Base-by-base conservation (phyloP, 768 basidiomycete genomes). In the Boletus pseudo-olivaceus region DNA sequence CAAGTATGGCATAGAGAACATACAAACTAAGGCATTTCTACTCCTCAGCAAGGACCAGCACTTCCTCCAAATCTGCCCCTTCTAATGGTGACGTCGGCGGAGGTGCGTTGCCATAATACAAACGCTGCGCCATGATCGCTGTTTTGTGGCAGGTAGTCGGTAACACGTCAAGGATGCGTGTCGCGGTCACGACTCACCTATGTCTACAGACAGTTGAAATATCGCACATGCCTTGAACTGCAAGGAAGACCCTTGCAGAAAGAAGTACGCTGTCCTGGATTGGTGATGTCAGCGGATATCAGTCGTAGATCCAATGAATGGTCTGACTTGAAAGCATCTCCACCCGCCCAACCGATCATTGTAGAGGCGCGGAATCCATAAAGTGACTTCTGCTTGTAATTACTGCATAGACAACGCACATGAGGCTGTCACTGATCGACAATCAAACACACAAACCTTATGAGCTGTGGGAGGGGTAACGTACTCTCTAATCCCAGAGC, bases 331-430 rank as follows among this genome's bases (percentile, higher is more conserved):
- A 90, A 93, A 17, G 82, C 70, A 70, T 93, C 91, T 58, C 91
- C 91, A 54, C 87, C 89, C 43, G 82, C 73, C 91, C 91, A 93
- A 30, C 91, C 91, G 34, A 91, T 64, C 46, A 93, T 70, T 3
- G 91, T 93, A 7, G 90, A 89, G 70, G 82, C 79, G 33, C 90
- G 82, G 72, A 93, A 93, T 34, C 91, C 91, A 70, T 91, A 91
- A 44, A 93, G 68, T 2, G 91, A 91, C 39, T 81, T 81, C 62
- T 84, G 87, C 49, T 82, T 83, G 67, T 85, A 87, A 62, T 93
- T 93, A 64, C 91, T 93, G 63, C 29, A 50, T 55, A 34, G 40
- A 53, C 45, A 53, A 37, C 15, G 45, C 26, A 50, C 58, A 62
- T 68, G 57, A 70, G 62, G 58, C 48, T 37, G 17, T 42, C 57